These are phyloP conservation scores for Yamadazyma jaroonii DNA, from an alignment of 1,139 yeast genomes.

Conservation along the genomic window DNA sequence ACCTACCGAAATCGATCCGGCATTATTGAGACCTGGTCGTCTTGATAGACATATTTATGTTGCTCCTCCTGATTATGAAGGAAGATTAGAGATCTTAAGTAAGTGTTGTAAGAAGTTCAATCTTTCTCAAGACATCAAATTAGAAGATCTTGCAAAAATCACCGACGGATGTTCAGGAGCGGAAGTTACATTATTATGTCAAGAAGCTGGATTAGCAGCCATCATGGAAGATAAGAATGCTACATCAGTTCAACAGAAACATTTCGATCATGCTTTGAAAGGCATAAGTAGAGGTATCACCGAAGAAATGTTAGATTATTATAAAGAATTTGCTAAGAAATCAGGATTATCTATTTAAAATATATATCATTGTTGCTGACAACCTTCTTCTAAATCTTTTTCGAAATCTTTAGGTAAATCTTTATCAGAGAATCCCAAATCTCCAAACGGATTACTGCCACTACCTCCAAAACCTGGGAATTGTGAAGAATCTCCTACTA, in stretches of 20 bases:
- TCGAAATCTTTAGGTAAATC: conserved; percentile 50
- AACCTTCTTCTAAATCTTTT: conserved; percentile 40
- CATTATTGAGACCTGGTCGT: conserved; percentile 90
- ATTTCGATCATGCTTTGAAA: conserved; percentile 68
- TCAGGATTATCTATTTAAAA: conserved; percentile 31
- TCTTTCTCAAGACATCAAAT: conserved; percentile 44
- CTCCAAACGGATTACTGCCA: conserved; percentile 20
- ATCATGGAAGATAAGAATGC: conserved; percentile 73
- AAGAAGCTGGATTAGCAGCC: conserved; percentile 92
- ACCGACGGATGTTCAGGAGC: conserved; percentile 97
- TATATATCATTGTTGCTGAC: conserved; percentile 25
- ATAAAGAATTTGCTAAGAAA: conserved; percentile 58
- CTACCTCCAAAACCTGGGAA: conserved; percentile 55
- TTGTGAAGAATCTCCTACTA: conserved; percentile 64
- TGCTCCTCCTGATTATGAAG: conserved; percentile 81
- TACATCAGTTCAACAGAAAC: conserved; percentile 51
- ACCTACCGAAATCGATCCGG: conserved; percentile 90
- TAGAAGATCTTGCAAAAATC: conserved; percentile 47
- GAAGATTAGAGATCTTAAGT: conserved; percentile 70
- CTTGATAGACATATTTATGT: conserved; percentile 90
- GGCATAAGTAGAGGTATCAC: conserved; percentile 79
- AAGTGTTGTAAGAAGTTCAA: conserved; percentile 61
- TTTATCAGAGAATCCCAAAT: conserved; percentile 38
- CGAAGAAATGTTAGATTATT: conserved; percentile 75
- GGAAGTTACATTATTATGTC: conserved; percentile 86